Conservation (phyloP, 768 basidiomycete genomes). For the Panaeolus cyanescens region DNA sequence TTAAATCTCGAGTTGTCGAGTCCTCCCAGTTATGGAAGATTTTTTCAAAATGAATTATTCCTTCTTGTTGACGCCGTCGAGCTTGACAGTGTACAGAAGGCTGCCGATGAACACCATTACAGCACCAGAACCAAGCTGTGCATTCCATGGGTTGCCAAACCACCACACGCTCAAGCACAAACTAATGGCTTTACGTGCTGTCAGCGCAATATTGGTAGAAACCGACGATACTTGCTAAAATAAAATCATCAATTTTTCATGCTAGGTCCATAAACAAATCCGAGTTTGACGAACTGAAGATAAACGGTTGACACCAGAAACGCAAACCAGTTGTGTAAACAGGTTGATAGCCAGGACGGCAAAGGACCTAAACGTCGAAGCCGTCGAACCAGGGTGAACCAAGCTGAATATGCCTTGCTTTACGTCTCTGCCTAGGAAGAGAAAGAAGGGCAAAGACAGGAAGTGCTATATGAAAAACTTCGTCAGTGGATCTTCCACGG, state of each 20-base stretch:
- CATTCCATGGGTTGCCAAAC: constrained; percentile 76
- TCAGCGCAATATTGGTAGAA: constrained; percentile 80
- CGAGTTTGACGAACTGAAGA: constrained; percentile 73
- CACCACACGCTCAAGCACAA: constrained; percentile 84
- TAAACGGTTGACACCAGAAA: constrained; percentile 79
- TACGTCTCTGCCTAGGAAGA: constrained; percentile 59
- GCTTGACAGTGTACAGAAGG: constrained; percentile 51
- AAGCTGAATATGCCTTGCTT: constrained; percentile 56
- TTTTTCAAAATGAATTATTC: constrained; percentile 5
- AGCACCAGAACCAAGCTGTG: constrained; percentile 64
- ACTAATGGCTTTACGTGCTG: constrained; percentile 78
- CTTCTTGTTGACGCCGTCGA: constrained; percentile 22
- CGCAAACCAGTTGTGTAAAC: constrained; percentile 76
- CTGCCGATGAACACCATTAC: constrained; percentile 75
- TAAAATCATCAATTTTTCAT: not conserved
- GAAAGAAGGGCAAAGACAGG: constrained; percentile 76
- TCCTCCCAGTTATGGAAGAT: no score
- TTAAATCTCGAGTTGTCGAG: not conserved
- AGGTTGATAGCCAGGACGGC: constrained; percentile 65
- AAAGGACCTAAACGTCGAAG: constrained; percentile 45
- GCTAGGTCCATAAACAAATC: constrained; percentile 5
- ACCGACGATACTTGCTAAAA: constrained; percentile 73
- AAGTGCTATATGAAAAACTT: constrained; percentile 55
- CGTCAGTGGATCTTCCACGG: not conserved
- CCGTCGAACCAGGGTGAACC: constrained; percentile 32